phyloP scores from a whole-genome alignment of 441 rosid species.

The Mallotus repandus region DNA sequence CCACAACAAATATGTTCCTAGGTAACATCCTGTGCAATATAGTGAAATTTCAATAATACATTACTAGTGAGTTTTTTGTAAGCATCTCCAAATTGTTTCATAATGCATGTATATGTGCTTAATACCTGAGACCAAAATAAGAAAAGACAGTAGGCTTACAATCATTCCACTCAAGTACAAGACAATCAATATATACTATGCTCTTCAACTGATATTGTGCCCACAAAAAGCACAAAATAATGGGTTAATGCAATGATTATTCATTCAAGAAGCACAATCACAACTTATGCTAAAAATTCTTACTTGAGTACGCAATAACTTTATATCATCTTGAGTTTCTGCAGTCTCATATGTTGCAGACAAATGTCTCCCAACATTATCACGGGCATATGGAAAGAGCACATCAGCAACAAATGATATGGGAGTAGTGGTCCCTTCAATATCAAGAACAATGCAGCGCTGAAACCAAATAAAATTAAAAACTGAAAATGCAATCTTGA shows the following conservation, averaged over 20 bases:
- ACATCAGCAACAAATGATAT: slow-evolving; percentile 89
- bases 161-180: background rate
- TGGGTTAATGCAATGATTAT: background rate
- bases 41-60: background rate
- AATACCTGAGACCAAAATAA: background rate
- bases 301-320: slow-evolving; percentile 73
- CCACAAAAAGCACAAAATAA: background rate
- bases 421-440: slow-evolving; percentile 97
- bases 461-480: slow-evolving; percentile 40
- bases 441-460: slow-evolving; percentile 87
- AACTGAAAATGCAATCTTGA: slow-evolving; percentile 1
- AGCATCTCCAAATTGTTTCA: background rate
- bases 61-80: background rate
- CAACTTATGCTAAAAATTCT: slow-evolving; percentile 21
- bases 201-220: background rate
- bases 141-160: background rate
- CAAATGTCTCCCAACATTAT: slow-evolving; percentile 84
- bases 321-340: slow-evolving; percentile 79
- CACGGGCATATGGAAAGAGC: slow-evolving; percentile 89
- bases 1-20: background rate
- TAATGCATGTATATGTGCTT: background rate
- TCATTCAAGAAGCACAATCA: background rate
- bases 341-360: slow-evolving; percentile 60
- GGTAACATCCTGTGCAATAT: background rate
- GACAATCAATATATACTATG: background rate